phyloP scores from a whole-genome alignment of 163 green algal genomes.

The Scenedesmus sp. region DNA sequence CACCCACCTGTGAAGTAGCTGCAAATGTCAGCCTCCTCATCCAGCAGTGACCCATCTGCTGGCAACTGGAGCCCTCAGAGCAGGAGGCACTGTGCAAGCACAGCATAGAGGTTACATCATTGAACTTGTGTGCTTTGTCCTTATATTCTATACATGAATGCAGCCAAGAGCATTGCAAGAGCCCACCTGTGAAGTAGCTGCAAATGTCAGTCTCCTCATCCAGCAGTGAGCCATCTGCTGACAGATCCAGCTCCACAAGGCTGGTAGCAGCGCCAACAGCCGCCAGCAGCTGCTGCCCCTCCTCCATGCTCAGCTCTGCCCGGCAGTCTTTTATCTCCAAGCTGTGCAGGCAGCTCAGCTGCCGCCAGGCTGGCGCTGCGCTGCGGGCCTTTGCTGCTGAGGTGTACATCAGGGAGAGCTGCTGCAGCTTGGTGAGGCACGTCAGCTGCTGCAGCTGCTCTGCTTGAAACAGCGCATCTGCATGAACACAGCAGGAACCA shows the following conservation, averaged over 20 bases:
- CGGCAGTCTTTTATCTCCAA: background rate
- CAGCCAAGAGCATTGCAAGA: too few relatives aligned
- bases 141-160: too few relatives aligned
- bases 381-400: background rate
- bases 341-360: background rate
- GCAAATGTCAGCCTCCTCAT: too few relatives aligned
- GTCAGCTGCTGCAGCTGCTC: background rate
- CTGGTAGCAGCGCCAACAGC: background rate
- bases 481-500: background rate
- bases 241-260: background rate
- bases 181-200: background rate
- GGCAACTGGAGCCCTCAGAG: too few relatives aligned
- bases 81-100: too few relatives aligned
- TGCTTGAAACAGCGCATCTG: background rate
- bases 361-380: background rate
- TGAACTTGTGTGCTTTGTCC: too few relatives aligned
- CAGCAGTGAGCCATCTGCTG: background rate
- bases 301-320: background rate
- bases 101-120: too few relatives aligned
- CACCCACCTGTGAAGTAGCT: too few relatives aligned
- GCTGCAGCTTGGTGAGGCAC: background rate
- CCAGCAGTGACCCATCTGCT: too few relatives aligned
- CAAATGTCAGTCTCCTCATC: background rate
- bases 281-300: background rate
- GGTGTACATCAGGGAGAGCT: background rate